Evolutionary conservation across 768 basidiomycete genomes (phyloP).

Genomic region (Lyophyllum atratum): DNA sequence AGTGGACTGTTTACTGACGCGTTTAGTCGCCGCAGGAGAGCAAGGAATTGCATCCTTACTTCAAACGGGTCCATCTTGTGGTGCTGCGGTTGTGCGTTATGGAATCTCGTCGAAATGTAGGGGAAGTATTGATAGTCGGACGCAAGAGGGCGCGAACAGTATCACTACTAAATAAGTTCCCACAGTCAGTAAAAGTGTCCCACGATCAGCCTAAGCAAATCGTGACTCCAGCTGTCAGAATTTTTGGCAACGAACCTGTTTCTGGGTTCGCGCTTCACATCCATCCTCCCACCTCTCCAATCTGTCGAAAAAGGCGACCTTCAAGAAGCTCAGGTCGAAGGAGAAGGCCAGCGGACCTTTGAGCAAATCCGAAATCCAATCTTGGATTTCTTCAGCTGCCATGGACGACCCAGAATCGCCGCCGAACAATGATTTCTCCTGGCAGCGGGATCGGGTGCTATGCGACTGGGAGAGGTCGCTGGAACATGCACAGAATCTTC

Average conservation of each 20-base stretch:
- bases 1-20: constrained; percentile 47
- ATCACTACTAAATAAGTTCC: no score
- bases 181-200: constrained; percentile 19
- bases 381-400: constrained; percentile 60
- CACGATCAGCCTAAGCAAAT: no score
- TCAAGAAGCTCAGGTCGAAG: constrained; percentile 53
- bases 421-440: constrained; percentile 32
- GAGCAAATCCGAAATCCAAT: constrained; percentile 59
- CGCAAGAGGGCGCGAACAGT: no score
- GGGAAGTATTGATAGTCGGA: no score
- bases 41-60: constrained; percentile 74
- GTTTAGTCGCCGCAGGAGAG: constrained; percentile 60
- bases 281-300: constrained; percentile 25
- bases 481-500: constrained; percentile 48
- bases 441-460: constrained; percentile 57
- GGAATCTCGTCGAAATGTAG: no score
- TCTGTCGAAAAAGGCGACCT: constrained; percentile 37
- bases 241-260: no score
- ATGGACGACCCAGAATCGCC: constrained; percentile 33
- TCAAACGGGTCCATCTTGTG: constrained; percentile 67
- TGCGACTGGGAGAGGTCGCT: constrained; percentile 58
- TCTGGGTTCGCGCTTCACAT: no score
- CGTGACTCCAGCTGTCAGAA: no score
- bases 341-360: constrained; percentile 39
- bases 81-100: no score